phyloP scores from a whole-genome alignment of 2,329 filamentous ascomycete species.

The Dactylellina haptotyla region DNA sequence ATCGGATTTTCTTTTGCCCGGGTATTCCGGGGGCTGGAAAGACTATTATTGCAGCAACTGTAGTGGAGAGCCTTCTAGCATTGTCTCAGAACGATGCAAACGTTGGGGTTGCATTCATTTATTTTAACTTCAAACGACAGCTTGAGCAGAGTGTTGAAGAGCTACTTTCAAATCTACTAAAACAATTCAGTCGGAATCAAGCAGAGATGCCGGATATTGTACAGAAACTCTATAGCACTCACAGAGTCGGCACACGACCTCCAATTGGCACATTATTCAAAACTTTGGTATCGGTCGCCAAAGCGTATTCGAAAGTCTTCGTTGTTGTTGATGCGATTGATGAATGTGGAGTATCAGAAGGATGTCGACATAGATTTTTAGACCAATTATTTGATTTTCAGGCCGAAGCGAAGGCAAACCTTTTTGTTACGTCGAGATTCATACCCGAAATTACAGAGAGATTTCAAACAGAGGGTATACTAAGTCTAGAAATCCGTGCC shows the following conservation, averaged over 20 bases:
- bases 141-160: constrained; percentile 61
- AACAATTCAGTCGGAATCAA: constrained; percentile 60
- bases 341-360: constrained; percentile 18
- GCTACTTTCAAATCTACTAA: constrained; percentile 61
- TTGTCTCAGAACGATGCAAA: constrained; percentile 13
- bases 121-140: constrained; percentile 63
- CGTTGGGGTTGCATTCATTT: constrained; percentile 64
- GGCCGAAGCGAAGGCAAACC: background rate
- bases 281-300: constrained; percentile 1
- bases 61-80: constrained; percentile 62
- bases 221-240: constrained; percentile 58
- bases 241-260: constrained; percentile 42
- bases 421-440: constrained; percentile 53
- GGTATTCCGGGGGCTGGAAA: constrained; percentile 64
- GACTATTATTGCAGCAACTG: constrained; percentile 63
- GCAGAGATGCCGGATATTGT: constrained; percentile 58
- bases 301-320: constrained; percentile 21
- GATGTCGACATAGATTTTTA: background rate
- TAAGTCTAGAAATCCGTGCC: constrained; percentile 2
- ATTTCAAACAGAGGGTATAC: background rate
- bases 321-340: constrained; percentile 37
- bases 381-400: background rate
- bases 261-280: background rate
- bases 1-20: constrained; percentile 11
- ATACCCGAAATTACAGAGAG: constrained; percentile 56